Evolutionary conservation across 306 rosid genomes (phyloP), one percentile per base, ranked within the genome.

Genomic region (Cucurbita argyrosperma): DNA sequence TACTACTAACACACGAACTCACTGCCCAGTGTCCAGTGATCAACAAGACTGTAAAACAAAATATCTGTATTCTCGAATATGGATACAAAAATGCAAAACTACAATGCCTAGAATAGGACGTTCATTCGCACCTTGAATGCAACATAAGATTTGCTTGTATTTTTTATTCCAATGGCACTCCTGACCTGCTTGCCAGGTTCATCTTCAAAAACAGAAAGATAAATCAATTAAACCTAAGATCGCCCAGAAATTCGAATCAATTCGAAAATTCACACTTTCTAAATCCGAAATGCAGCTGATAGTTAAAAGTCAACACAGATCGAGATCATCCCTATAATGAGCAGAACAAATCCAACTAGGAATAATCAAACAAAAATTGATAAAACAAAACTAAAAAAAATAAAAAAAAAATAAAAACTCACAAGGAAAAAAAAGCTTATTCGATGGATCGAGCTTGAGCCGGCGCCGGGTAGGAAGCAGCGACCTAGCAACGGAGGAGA

Each of bases 391-490:
- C 21, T 5, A 40, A 40, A 40, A 40, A 40, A 40, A 40, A 43
- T 0, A 43, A 71, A 46, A 16, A 43, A 7, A 18, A n/a, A 72
- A 26, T 4, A 16, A 14, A 30, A 6, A 78, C 90, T 52, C 83
- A 95, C 99, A 91, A 69, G 99, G 99, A 67, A 95, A 95, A 84
- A 84, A 95, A 60, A 95, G 99, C 82, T 95, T 95, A 68, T 78
- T 83, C 50, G 91, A 74, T 16, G 99, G 99, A 86, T 95, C 99
- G 64, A 95, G 99, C 91, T 88, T 95, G 79, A 95, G 99, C 59
- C 99, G 91, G 42, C 99, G 99, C 46, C 97, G 91, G 38, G 91
- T 86, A 0, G 90, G 99, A 47, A 95, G 97, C 71, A 95, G 79
- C 75, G 97, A 95, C 83, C 89, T 82, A 8, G 99, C 97, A 23